A percentile compares a stretch with the other conserved stretches of the same genome.
Conservation (phyloP, 371 early-diverging fungal species). For the Mortierella sp. region DNA sequence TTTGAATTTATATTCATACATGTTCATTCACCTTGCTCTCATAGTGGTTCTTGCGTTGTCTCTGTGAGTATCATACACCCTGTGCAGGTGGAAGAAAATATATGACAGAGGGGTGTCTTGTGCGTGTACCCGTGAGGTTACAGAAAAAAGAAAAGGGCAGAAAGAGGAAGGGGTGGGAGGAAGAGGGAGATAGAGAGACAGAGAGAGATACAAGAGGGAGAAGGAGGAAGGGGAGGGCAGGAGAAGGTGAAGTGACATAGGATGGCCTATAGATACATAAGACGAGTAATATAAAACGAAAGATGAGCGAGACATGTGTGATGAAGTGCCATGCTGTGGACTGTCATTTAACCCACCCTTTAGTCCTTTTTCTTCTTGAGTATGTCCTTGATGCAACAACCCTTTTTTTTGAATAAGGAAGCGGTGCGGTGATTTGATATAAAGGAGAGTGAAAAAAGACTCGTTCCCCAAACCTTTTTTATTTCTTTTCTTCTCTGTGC, state of each 20-base stretch:
- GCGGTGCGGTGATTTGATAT: too few relatives aligned
- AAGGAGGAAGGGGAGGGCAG: background rate
- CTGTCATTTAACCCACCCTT: background rate
- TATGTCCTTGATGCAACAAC: too few relatives aligned
- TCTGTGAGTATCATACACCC: background rate
- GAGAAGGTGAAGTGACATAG: background rate
- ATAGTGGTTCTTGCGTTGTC: background rate
- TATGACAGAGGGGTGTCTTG: background rate
- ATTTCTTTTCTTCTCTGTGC: background rate
- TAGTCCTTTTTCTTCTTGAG: background rate
- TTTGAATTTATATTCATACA: background rate
- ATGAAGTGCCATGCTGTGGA: slow-evolving; percentile 18
- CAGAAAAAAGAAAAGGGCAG: background rate
- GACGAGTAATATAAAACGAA: background rate
- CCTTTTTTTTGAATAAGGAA: too few relatives aligned
- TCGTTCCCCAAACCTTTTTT: background rate
- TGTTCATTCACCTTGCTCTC: background rate
- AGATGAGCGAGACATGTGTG: slow-evolving; percentile 8
- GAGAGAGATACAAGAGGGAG: background rate
- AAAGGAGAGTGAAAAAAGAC: background rate
- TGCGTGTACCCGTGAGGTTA: background rate
- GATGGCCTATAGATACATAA: background rate
- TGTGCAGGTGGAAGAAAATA: too few relatives aligned
- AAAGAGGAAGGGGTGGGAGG: background rate
- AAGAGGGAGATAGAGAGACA: background rate